A percentile compares a stretch with the other conserved stretches of the same genome.
Conservation (phyloP, 2,329 filamentous ascomycete species). For the Dactylellina parvicollis region DNA sequence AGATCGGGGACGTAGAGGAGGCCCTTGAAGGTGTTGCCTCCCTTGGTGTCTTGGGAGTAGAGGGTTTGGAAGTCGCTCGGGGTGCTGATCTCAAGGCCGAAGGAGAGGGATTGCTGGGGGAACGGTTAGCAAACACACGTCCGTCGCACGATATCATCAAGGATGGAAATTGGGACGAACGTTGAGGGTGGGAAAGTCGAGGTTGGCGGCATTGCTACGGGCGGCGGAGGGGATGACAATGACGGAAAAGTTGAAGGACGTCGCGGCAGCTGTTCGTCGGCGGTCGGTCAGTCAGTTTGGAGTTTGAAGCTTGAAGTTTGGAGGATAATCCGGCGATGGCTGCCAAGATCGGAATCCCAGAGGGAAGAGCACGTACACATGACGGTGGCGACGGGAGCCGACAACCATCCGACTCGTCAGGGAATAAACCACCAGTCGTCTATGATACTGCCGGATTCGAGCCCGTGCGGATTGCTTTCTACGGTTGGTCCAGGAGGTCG, state of each 20-base stretch:
- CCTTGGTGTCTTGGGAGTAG: constrained; percentile 42
- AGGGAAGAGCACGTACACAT: constrained; percentile 28
- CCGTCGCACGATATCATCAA: neutral
- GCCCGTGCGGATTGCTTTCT: too few relatives aligned
- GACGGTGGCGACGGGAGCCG: constrained; percentile 25
- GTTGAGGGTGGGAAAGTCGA: constrained; percentile 49
- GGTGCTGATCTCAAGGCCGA: constrained; percentile 48
- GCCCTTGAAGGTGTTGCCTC: constrained; percentile 63
- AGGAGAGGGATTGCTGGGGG: constrained; percentile 42
- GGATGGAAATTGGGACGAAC: constrained; percentile 19
- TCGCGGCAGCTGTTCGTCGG: constrained; percentile 25
- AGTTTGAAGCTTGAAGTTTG: too few relatives aligned
- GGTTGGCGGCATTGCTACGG: constrained; percentile 13
- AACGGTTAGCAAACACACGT: constrained; percentile 9
- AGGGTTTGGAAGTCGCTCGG: constrained; percentile 48
- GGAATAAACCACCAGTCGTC: neutral
- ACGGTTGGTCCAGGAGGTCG: neutral
- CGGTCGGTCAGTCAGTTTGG: neutral
- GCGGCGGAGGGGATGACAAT: constrained; percentile 45
- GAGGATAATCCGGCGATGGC: too few relatives aligned
- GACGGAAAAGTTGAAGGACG: constrained; percentile 50
- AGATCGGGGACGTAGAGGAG: constrained; percentile 87
- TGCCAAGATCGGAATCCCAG: constrained; percentile 21
- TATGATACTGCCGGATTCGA: neutral
- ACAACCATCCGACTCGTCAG: constrained; percentile 17